phyloP scores from a whole-genome alignment of 495 filamentous ascomycete species.

The Aspergillus heteromorphus region DNA sequence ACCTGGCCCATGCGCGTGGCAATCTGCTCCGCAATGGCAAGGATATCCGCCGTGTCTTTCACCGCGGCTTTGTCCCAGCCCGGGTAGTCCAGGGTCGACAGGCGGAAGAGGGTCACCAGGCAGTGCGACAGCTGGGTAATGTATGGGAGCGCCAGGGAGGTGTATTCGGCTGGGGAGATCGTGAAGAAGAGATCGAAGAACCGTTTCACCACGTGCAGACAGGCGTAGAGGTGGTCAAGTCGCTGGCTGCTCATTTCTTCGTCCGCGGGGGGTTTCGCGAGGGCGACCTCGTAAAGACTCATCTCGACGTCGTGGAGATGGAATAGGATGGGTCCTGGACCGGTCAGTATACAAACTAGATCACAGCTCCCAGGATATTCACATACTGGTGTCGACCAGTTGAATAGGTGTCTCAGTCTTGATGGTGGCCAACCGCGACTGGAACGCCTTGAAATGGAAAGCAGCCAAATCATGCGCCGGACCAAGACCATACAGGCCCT shows the following conservation, averaged over 20 bases:
- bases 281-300: conserved; percentile 1
- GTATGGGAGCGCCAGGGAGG: conserved; percentile 1
- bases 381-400: conserved; percentile 4
- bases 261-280: background rate
- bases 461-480: background rate
- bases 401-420: background rate
- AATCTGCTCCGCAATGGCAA: conserved; percentile 1
- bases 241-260: conserved; percentile 4
- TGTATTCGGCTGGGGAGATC: conserved; percentile 2
- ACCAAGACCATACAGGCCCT: background rate
- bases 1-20: background rate
- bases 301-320: conserved; percentile 7
- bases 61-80: conserved; percentile 14
- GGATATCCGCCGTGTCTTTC: conserved; percentile 6
- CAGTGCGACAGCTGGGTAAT: conserved; percentile 12
- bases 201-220: conserved; percentile 12
- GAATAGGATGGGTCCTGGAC: background rate
- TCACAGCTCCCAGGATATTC: background rate
- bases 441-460: conserved; percentile 5
- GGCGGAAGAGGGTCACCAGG: conserved; percentile 9
- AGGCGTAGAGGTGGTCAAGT: conserved; percentile 15
- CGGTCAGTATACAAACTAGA: background rate
- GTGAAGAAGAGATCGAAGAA: conserved; percentile 10
- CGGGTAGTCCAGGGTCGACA: conserved; percentile 18
- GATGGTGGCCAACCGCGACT: background rate